Evolutionary conservation across 164 flowering plant species (phyloP).

Genomic region (Macadamia integrifolia): DNA sequence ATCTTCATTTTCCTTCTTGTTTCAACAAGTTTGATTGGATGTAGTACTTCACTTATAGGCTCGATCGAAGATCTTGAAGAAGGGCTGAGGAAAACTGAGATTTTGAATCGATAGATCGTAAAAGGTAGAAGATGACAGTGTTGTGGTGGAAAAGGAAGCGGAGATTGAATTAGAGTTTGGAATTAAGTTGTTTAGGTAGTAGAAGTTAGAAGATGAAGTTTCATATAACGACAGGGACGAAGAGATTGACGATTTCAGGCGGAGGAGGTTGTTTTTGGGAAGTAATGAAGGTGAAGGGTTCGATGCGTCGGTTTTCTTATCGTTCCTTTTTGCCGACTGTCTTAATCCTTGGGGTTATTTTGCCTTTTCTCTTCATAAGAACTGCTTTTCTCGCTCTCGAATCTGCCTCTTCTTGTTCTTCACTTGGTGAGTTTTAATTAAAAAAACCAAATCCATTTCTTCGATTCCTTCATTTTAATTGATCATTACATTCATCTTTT

Average conservation of each 20-base stretch:
- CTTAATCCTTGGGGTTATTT: conserved; percentile 34
- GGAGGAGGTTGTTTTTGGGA: conserved; percentile 13
- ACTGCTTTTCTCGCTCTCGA: conserved; percentile 51
- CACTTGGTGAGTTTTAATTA: conserved; percentile 29
- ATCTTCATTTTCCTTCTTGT: background rate
- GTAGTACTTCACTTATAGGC: too few relatives aligned
- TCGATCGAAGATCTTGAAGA: background rate
- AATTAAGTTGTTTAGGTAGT: background rate
- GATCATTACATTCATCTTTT: background rate
- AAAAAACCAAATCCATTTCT: background rate
- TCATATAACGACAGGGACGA: conserved; percentile 31
- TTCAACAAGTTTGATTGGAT: background rate
- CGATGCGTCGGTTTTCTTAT: conserved; percentile 31
- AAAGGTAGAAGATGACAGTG: conserved; percentile 7
- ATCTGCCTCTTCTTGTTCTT: conserved; percentile 42
- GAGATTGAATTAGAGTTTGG: conserved; percentile 4
- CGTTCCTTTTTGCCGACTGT: conserved; percentile 36
- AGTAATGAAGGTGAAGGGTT: conserved; percentile 31
- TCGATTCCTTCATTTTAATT: background rate
- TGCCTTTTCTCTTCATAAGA: conserved; percentile 58
- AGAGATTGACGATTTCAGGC: conserved; percentile 18
- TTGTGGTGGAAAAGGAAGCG: conserved; percentile 18
- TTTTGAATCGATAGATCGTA: background rate
- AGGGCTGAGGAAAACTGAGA: background rate
- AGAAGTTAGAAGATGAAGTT: conserved; percentile 35